Evolutionary conservation across 2,329 filamentous ascomycete genomes (phyloP).

Genomic region (Fusarium papillatum): DNA sequence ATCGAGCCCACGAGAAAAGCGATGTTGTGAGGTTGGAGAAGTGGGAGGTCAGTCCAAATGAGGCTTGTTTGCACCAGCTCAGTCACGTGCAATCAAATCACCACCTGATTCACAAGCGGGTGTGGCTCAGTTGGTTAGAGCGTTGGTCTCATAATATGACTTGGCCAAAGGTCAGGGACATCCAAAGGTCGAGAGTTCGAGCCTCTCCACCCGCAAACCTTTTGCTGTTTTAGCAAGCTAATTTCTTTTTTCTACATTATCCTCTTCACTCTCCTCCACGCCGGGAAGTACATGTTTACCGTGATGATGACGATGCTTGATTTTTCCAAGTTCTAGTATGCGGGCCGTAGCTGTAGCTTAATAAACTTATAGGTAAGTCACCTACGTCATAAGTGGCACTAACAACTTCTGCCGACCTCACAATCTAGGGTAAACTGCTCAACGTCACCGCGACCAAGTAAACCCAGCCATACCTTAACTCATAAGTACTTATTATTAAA

Average conservation of each 20-base stretch:
- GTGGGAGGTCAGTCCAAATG: neutral
- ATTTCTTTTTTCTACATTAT: neutral
- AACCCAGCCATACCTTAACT: neutral
- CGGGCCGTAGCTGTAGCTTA: too few relatives aligned
- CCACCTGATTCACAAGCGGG: constrained; percentile 7
- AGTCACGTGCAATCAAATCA: neutral
- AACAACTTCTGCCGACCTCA: too few relatives aligned
- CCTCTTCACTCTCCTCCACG: neutral
- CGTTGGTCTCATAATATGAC: constrained; percentile 36
- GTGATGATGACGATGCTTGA: too few relatives aligned
- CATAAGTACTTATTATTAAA: neutral
- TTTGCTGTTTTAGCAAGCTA: neutral
- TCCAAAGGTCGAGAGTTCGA: constrained; percentile 41
- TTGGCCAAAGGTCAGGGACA: constrained; percentile 17
- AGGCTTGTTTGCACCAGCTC: neutral
- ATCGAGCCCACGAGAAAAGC: neutral
- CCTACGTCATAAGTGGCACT: too few relatives aligned
- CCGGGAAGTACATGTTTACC: too few relatives aligned
- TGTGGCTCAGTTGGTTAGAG: constrained; percentile 27
- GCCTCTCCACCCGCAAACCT: constrained; percentile 31
- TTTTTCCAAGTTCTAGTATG: too few relatives aligned
- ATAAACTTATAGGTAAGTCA: too few relatives aligned
- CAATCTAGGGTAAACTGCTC: neutral
- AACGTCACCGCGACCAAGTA: neutral
- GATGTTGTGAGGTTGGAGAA: neutral